Evolutionary conservation across 1,284 basidiomycete genomes (phyloP).

Genomic region (Rhodotorula sp.): DNA sequence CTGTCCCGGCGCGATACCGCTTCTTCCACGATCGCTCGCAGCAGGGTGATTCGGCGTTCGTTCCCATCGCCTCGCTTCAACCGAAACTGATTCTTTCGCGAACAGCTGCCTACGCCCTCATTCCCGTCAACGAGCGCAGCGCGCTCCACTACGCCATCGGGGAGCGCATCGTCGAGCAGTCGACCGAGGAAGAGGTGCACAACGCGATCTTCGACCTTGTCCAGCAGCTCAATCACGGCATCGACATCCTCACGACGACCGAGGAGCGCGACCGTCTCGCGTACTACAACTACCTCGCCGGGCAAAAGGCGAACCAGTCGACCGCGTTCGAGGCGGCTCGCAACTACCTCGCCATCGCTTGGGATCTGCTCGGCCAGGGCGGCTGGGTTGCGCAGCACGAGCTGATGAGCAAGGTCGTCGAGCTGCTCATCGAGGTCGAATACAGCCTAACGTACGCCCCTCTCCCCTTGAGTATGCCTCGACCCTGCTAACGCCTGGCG

Average conservation of each 20-base stretch:
- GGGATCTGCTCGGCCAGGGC: slow-evolving; percentile 31
- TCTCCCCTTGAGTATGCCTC: too few species aligned
- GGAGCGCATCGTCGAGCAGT: slow-evolving; percentile 17
- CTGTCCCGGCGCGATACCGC: slow-evolving; percentile 12
- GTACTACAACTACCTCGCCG: slow-evolving; percentile 33
- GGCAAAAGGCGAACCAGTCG: slow-evolving; percentile 20
- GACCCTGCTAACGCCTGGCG: too few species aligned
- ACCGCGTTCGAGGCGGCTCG: slow-evolving; percentile 41
- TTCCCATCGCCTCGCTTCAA: too few species aligned
- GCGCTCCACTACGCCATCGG: slow-evolving; percentile 34
- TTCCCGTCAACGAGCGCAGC: slow-evolving; percentile 12
- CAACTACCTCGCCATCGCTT: slow-evolving; percentile 26
- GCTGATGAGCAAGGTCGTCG: slow-evolving; percentile 31
- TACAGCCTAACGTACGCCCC: slow-evolving; percentile 36
- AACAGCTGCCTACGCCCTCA: slow-evolving; percentile 38
- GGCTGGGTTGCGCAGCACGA: slow-evolving; percentile 29
- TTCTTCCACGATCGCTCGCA: slow-evolving; percentile 43
- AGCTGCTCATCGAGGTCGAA: slow-evolving; percentile 35
- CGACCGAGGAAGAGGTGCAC: slow-evolving; percentile 10
- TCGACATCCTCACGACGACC: slow-evolving; percentile 19
- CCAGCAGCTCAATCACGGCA: slow-evolving; percentile 39
- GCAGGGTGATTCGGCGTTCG: slow-evolving; percentile 19
- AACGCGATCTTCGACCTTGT: slow-evolving; percentile 39
- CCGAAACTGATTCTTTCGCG: background rate
- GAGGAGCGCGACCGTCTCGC: slow-evolving; percentile 33